Percentiles rank a stretch among this genome's conserved stretches.
These are phyloP conservation scores for Orbilia quercus DNA, from an alignment of 2,329 filamentous ascomycete species.

Conservation along the genomic window DNA sequence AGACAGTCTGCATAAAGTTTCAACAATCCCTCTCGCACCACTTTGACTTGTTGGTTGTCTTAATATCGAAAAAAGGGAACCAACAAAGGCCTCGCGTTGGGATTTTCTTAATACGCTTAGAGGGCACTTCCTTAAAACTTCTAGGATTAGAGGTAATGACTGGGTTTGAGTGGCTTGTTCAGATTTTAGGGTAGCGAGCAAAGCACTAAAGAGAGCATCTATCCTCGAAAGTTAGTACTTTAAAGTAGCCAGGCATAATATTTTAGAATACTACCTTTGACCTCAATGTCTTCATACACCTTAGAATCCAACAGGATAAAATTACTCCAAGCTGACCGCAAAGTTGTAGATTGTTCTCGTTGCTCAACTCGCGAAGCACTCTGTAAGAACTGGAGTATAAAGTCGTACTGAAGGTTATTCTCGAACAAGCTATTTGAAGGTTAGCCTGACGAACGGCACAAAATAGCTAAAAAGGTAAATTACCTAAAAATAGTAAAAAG, in stretches of 20 bases:
- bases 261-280: conserved; percentile 29
- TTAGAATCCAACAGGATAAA: conserved; percentile 18
- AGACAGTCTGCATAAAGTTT: conserved; percentile 11
- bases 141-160: background rate
- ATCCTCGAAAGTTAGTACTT: background rate
- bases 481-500: conserved; percentile 28
- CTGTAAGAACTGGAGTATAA: conserved; percentile 22
- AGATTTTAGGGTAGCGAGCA: conserved; percentile 10
- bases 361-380: background rate
- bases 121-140: conserved; percentile 28
- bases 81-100: conserved; percentile 31
- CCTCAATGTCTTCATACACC: conserved; percentile 27
- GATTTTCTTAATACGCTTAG: conserved; percentile 25
- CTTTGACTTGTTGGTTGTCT: background rate
- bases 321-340: conserved; percentile 26
- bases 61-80: conserved; percentile 10
- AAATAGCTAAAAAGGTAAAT: background rate
- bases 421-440: conserved; percentile 13
- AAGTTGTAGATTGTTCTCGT: background rate
- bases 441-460: background rate
- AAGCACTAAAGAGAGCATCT: conserved; percentile 29
- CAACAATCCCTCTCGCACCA: conserved; percentile 6
- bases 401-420: background rate
- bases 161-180: background rate
- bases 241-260: background rate